phyloP scores from a whole-genome alignment of 495 filamentous ascomycete species.

The Trichoderma orchidacearum region DNA sequence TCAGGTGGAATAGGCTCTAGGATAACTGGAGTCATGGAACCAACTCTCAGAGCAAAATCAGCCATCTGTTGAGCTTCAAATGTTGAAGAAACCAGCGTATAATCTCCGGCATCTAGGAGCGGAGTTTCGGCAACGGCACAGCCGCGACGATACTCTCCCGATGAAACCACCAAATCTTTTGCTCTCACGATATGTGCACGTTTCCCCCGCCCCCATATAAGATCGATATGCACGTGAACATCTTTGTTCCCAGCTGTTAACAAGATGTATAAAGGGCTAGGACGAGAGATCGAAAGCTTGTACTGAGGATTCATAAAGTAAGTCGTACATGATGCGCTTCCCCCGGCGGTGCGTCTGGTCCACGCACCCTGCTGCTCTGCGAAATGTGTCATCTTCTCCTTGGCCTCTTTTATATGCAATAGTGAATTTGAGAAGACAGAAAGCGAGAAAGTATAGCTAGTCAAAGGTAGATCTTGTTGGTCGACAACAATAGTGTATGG shows the following conservation, averaged over 20 bases:
- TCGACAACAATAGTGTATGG: slow-evolving; percentile 69
- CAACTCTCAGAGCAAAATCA: slow-evolving; percentile 61
- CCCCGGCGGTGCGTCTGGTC: slow-evolving; percentile 70
- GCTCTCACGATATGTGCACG: slow-evolving; percentile 52
- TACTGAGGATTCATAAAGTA: slow-evolving; percentile 85
- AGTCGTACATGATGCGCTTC: slow-evolving; percentile 57
- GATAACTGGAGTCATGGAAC: slow-evolving; percentile 37
- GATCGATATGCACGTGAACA: slow-evolving; percentile 67
- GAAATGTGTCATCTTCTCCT: slow-evolving; percentile 41
- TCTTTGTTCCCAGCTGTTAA: slow-evolving; percentile 46
- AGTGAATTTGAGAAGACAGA: slow-evolving; percentile 57
- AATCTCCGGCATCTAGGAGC: slow-evolving; percentile 48
- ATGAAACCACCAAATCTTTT: slow-evolving; percentile 65
- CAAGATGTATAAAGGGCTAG: slow-evolving; percentile 51
- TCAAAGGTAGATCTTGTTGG: slow-evolving; percentile 58
- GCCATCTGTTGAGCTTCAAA: slow-evolving; percentile 68
- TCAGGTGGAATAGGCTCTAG: slow-evolving; percentile 47
- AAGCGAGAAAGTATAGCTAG: slow-evolving; percentile 67
- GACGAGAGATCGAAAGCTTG: slow-evolving; percentile 40
- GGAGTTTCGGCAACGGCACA: slow-evolving; percentile 53
- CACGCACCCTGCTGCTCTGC: slow-evolving; percentile 46
- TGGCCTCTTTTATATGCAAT: slow-evolving; percentile 44
- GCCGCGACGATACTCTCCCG: slow-evolving; percentile 72
- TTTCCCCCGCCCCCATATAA: slow-evolving; percentile 57
- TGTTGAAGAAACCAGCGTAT: slow-evolving; percentile 79